Evolutionary conservation across 2,329 filamentous ascomycete genomes (phyloP).

Genomic region (Cladosporium austrohemisphaericum): DNA sequence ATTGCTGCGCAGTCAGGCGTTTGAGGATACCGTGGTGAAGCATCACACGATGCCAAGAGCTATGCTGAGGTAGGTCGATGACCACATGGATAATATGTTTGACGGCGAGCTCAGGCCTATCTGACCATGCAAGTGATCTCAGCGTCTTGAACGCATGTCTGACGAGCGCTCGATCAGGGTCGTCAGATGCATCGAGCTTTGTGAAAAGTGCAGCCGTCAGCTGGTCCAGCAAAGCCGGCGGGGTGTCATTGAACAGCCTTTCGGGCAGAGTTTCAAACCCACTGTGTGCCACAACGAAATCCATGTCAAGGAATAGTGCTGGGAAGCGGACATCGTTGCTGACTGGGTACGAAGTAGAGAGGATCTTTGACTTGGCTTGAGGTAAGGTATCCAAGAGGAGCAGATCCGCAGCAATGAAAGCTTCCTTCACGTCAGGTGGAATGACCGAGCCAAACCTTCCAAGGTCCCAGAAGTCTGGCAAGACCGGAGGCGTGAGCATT

Average conservation of each 20-base stretch:
- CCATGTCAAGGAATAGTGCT: slow-evolving; percentile 32
- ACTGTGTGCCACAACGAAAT: slow-evolving; percentile 26
- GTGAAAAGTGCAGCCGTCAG: slow-evolving; percentile 12
- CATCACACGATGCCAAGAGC: slow-evolving; percentile 42
- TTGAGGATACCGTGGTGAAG: slow-evolving; percentile 33
- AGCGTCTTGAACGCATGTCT: slow-evolving; percentile 15
- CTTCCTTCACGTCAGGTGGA: slow-evolving; percentile 28
- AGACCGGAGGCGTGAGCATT: not conserved
- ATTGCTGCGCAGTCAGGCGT: slow-evolving; percentile 31
- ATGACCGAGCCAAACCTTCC: not conserved
- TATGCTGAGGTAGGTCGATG: slow-evolving; percentile 29
- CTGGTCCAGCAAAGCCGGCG: slow-evolving; percentile 17
- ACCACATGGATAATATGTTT: slow-evolving; percentile 10
- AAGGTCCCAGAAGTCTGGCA: slow-evolving; percentile 12
- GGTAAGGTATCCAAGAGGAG: slow-evolving; percentile 32
- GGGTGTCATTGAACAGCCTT: slow-evolving; percentile 10
- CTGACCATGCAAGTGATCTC: slow-evolving; percentile 12
- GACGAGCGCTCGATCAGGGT: not conserved
- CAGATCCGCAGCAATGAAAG: slow-evolving; percentile 32
- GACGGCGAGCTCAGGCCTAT: slow-evolving; percentile 7
- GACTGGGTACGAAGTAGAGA: slow-evolving; percentile 30
- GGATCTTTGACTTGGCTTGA: slow-evolving; percentile 20
- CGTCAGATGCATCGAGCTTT: not conserved
- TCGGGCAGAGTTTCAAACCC: slow-evolving; percentile 17
- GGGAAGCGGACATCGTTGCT: slow-evolving; percentile 30